Base-by-base conservation (phyloP, 2,329 filamentous ascomycete genomes). In the Cordyceps tenuipes region DNA sequence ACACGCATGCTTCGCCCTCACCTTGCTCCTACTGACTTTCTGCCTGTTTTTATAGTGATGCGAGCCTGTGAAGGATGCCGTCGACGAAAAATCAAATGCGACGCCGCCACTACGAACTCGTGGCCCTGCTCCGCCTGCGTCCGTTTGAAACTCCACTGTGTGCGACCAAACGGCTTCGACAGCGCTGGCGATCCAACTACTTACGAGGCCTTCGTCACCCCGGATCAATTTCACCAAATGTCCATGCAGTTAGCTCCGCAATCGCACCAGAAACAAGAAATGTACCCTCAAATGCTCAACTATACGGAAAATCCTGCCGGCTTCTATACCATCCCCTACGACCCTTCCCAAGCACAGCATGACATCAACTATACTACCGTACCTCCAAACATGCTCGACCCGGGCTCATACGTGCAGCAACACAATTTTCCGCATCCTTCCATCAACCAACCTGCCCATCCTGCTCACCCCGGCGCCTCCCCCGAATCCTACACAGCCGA, bases 61-160 rank as follows among this genome's bases (percentile, higher is more conserved):
- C 87, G 94, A 78, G 94, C 93, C 60, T 97, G 93, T 73, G 93
- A 97, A 76, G 93, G 93, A 62, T 97, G 93, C 71, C 84, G 93
- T 63, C 87, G 91, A 74, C 85, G 93, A 69, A 99, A 99, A 75
- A 99, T 99, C 72, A 96, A 96, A 74, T 99, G 93, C 76, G 94
- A 97, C 77, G 91, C 93, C 57, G 93, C 93, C 21, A 96, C 93
- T 15, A 97, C 92, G 46, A 97, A 97, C 73, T 91, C 91, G 43
- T 97, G 94, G 93, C 94, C 94, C 31, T 97, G 93, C 74, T 94
- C 92, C 46, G 91, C 94, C 41, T 99, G 93, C 72, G 88, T 91
- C 63, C 85, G 93, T 53, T 79, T 97, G 63, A 97, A 97, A 77
- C 82, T 97, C 62, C 90, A 94, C 68, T 97, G 94, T 72, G 87